A percentile compares a stretch with the other conserved stretches of the same genome.
phyloP scores from a whole-genome alignment of 805 yeast species.

The Torulaspora gathmanii region DNA sequence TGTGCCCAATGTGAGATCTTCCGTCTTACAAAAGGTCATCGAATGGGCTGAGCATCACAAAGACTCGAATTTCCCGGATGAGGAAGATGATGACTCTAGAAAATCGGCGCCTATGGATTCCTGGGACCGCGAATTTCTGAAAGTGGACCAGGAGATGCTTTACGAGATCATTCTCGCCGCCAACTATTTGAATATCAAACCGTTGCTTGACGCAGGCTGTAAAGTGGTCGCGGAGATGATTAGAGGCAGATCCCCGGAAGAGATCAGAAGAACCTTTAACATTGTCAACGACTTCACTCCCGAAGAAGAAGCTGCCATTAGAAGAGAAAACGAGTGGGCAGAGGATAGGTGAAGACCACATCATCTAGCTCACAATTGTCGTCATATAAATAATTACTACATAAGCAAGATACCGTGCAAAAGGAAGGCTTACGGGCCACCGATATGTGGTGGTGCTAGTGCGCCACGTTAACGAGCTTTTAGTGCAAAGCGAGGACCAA shows the following conservation, averaged over 20 bases:
- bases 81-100: conserved; percentile 77
- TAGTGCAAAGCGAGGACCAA: too few species aligned
- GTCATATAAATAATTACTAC: neutral
- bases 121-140: conserved; percentile 92
- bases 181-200: conserved; percentile 69
- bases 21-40: conserved; percentile 81
- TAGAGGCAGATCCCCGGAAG: conserved; percentile 74
- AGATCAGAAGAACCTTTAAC: conserved; percentile 72
- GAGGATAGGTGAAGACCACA: conserved; percentile 52
- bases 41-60: conserved; percentile 97
- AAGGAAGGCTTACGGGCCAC: neutral
- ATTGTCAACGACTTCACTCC: conserved; percentile 80
- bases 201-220: conserved; percentile 72
- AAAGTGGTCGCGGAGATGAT: conserved; percentile 82
- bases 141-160: conserved; percentile 88
- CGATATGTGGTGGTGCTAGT: too few species aligned
- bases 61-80: conserved; percentile 70
- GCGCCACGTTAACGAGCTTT: too few species aligned
- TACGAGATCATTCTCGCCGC: conserved; percentile 81
- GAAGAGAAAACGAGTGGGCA: conserved; percentile 88
- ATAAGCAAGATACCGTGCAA: neutral
- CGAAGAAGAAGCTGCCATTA: conserved; percentile 83
- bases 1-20: conserved; percentile 82
- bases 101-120: conserved; percentile 89
- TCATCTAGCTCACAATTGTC: neutral